Percentiles rank a stretch among this genome's conserved stretches.
Evolutionary conservation across 345 rosid species (phyloP).

Genomic region (Fremontodendron californicum): DNA sequence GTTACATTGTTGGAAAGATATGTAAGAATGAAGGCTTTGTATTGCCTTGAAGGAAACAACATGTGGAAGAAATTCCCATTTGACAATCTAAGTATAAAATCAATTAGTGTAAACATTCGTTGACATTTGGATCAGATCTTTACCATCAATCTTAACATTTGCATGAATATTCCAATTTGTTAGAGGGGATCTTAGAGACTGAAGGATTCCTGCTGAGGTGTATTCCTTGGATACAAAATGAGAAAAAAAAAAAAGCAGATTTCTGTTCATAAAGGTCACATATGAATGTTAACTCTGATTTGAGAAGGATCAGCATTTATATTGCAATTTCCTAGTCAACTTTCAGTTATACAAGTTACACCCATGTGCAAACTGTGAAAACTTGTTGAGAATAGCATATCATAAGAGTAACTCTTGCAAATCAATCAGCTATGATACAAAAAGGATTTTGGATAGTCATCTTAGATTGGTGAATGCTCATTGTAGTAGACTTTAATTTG

Average conservation of each 20-base stretch:
- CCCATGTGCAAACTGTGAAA: neutral
- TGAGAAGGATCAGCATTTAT: neutral
- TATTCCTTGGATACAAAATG: neutral
- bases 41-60: neutral
- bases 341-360: neutral
- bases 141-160: neutral
- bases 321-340: neutral
- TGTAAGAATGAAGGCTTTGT: neutral
- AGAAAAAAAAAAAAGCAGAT: neutral
- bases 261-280: neutral
- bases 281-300: neutral
- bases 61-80: neutral
- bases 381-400: conserved; percentile 2
- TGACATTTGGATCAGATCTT: neutral
- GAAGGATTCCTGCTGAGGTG: neutral
- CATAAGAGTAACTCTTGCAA: neutral
- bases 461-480: neutral
- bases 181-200: neutral
- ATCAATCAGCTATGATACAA: neutral
- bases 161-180: neutral
- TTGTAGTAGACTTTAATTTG: neutral
- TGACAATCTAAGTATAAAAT: neutral
- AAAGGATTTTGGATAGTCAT: neutral
- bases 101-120: neutral
- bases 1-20: no score